phyloP scores from a whole-genome alignment of 73 alveolate species.

The Paramecium sexaurelia region DNA sequence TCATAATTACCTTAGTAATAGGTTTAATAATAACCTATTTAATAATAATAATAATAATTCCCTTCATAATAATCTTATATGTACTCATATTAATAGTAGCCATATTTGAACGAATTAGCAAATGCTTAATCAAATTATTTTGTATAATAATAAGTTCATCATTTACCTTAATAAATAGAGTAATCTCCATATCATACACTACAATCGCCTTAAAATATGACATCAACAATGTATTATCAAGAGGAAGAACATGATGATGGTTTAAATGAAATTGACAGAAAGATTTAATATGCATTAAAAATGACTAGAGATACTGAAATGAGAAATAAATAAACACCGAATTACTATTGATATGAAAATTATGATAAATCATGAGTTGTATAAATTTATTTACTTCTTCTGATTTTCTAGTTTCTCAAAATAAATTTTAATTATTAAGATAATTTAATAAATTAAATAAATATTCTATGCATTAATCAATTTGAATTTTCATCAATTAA shows the following conservation, averaged over 20 bases:
- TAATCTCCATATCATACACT: conserved; percentile 27
- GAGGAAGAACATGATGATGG: conserved; percentile 34
- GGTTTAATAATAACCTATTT: neutral
- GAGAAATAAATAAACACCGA: conserved; percentile 40
- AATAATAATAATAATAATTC: neutral
- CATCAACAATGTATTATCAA: conserved; percentile 35
- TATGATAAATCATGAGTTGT: neutral
- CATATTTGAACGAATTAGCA: conserved; percentile 18
- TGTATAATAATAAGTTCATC: neutral
- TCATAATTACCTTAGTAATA: neutral
- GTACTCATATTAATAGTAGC: neutral
- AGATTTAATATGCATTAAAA: conserved; percentile 1
- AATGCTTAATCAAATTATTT: conserved; percentile 18
- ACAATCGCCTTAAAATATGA: neutral
- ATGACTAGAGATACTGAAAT: conserved; percentile 41
- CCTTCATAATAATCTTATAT: neutral
- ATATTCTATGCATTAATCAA: neutral
- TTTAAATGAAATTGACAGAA: conserved; percentile 5
- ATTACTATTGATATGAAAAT: conserved; percentile 19
- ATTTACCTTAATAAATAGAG: neutral
- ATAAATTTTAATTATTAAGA: no score
- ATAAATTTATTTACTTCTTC: neutral
- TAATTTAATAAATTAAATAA: neutral
- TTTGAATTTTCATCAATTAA: neutral
- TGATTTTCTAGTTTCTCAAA: neutral